Percentiles rank a stretch among this genome's conserved stretches.
phyloP scores from a whole-genome alignment of 257 asterid genomes.

The Rhazya stricta region DNA sequence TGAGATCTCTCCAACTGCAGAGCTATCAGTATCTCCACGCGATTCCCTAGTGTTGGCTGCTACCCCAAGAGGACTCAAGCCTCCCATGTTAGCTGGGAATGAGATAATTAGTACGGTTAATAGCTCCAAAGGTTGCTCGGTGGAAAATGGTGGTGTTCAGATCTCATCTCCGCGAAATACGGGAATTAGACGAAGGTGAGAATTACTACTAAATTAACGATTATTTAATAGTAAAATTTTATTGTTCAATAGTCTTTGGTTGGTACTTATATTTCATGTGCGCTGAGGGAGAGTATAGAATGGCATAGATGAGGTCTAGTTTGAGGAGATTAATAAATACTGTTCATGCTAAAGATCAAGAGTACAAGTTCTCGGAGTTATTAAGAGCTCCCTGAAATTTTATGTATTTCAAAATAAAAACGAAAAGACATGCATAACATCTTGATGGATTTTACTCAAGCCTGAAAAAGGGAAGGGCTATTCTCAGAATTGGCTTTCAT shows the following conservation, averaged over 20 bases:
- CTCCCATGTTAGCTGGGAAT: conserved; percentile 23
- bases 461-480: neutral
- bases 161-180: conserved; percentile 95
- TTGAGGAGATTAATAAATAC: neutral
- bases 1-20: conserved; percentile 61
- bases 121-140: conserved; percentile 43
- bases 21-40: conserved; percentile 28
- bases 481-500: neutral
- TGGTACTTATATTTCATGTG: neutral
- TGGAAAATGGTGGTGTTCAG: conserved; percentile 52
- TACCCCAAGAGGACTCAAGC: conserved; percentile 18
- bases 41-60: conserved; percentile 27
- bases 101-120: conserved; percentile 28
- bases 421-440: conserved; percentile 6
- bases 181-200: conserved; percentile 89
- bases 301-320: neutral
- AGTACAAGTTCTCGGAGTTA: neutral
- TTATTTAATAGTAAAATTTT: neutral
- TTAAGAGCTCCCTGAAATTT: neutral
- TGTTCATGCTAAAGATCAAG: conserved; percentile 21
- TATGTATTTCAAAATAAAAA: neutral
- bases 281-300: too few species aligned
- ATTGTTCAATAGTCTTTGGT: neutral
- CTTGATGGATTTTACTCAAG: neutral
- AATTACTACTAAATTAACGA: neutral